Base-by-base conservation (phyloP, 768 basidiomycete genomes). In the Podaxis pistillaris region DNA sequence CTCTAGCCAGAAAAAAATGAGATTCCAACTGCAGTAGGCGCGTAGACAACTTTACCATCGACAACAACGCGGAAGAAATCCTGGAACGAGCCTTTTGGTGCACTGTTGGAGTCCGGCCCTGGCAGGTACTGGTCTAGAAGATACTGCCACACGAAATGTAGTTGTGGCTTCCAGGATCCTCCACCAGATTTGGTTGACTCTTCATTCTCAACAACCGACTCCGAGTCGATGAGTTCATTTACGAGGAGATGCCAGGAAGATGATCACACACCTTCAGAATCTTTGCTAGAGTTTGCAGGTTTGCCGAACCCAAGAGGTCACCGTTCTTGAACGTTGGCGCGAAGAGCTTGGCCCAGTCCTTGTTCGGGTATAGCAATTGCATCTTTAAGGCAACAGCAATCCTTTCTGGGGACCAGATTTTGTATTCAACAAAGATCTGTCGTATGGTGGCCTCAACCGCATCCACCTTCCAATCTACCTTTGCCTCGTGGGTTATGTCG, bases 51-150 rank as follows among this genome's bases (percentile, higher is more conserved):
- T 85, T 64, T 68, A 94, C 95, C 94, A 72, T 99, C 96, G 15
- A 98, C 94, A 9, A 91, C 91, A 19, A 93, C 78, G 49, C 87
- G 81, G 80, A 93, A 99, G 76, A 98, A 97, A 64, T 97, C 96
- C 58, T 88, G 87, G 74, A 97, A 93, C 4, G 88, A 84, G 3
- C 87, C 86, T 67, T 81, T 84, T 3, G 78, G 67, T 3, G 70
- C 62, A n/a, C 70, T 69, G 53, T 69, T 65, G 36, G 76, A 73
- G 64, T 77, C 74, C 1, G 79, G 73, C 19, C 74, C 73, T 12
- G 86, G 82, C 59, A 96, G 82, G 56, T 94, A 85, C 53, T 81
- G 81, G 65, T 95, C 89, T 37, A 98, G 76, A 53, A 98, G 83
- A 62, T 88, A 77, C 64, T 87, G 85, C 96, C 96, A 99, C 24